Conservation (phyloP, 768 basidiomycete genomes). For the Pulveroboletus sp. region DNA sequence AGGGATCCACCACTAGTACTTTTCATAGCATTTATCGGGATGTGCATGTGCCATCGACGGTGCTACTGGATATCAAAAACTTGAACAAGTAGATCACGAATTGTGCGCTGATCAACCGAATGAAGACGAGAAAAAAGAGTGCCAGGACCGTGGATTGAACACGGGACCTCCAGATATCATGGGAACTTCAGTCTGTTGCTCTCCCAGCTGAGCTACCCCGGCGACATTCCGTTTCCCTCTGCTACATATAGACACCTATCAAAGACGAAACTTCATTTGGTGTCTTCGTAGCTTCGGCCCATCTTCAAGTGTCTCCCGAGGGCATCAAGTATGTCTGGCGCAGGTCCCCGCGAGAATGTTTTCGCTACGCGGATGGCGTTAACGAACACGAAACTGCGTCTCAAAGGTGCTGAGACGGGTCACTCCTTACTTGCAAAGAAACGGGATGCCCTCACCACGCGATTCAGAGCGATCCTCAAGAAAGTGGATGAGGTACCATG, state of each 20-base stretch:
- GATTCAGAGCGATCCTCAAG: slow-evolving; percentile 90
- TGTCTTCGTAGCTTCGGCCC: background rate
- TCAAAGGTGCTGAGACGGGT: slow-evolving; percentile 92
- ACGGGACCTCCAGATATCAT: slow-evolving; percentile 69
- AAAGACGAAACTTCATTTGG: background rate
- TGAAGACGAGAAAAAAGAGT: slow-evolving; percentile 15
- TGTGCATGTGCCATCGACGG: background rate
- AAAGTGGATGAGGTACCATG: slow-evolving; percentile 95
- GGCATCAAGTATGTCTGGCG: slow-evolving; percentile 71
- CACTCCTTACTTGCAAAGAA: slow-evolving; percentile 97
- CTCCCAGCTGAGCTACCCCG: slow-evolving; percentile 76
- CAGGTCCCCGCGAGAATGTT: slow-evolving; percentile 87
- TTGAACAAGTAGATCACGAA: background rate
- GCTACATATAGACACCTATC: background rate
- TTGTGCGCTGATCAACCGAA: background rate
- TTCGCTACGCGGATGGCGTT: slow-evolving; percentile 98
- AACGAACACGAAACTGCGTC: slow-evolving; percentile 84
- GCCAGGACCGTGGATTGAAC: slow-evolving; percentile 79
- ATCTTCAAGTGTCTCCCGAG: background rate
- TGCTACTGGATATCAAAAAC: background rate
- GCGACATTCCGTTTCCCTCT: no score
- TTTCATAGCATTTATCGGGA: background rate
- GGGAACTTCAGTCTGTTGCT: slow-evolving; percentile 68
- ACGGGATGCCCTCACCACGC: slow-evolving; percentile 91
- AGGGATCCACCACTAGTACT: background rate